phyloP scores from a whole-genome alignment of 73 alveolate species.

The Stentor roeselii region DNA sequence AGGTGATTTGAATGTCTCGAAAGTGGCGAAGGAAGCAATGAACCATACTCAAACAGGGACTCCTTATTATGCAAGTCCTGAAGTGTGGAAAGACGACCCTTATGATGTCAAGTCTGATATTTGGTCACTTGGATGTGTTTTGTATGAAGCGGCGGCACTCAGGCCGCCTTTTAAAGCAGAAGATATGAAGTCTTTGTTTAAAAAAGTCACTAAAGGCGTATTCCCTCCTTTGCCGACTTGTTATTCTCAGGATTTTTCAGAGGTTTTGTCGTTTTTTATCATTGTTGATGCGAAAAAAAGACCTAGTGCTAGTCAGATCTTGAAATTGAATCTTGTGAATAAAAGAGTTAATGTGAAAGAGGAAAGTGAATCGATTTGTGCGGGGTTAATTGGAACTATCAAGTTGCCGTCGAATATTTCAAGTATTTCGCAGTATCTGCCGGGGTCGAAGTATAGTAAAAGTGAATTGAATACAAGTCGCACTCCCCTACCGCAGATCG shows the following conservation, averaged over 20 bases:
- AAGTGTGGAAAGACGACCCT: conserved; percentile 69
- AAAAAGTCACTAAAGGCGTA: conserved; percentile 65
- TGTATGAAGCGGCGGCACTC: conserved; percentile 64
- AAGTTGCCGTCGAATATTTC: conserved; percentile 54
- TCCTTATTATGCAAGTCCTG: conserved; percentile 76
- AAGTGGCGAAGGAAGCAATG: conserved; percentile 71
- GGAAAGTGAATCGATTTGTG: conserved; percentile 35
- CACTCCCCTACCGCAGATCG: no score
- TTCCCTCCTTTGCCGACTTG: conserved; percentile 55
- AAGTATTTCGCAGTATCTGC: conserved; percentile 57
- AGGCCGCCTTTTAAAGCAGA: conserved; percentile 84
- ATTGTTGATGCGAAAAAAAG: conserved; percentile 51
- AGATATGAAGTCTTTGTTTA: conserved; percentile 74
- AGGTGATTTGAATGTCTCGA: conserved; percentile 83
- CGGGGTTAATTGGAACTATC: conserved; percentile 56
- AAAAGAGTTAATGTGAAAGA: conserved; percentile 34
- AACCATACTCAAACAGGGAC: conserved; percentile 78
- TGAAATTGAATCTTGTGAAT: conserved; percentile 37
- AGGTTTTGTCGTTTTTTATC: conserved; percentile 39
- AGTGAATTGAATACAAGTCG: no score
- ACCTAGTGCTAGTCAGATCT: conserved; percentile 30
- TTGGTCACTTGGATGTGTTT: conserved; percentile 94
- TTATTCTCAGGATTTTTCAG: conserved; percentile 49
- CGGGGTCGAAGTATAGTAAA: conserved; percentile 51
- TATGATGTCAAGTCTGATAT: conserved; percentile 84